These are phyloP conservation scores for Phaeosphaeria sp. DNA, from an alignment of 2,329 filamentous ascomycete species.

Conservation along the genomic window DNA sequence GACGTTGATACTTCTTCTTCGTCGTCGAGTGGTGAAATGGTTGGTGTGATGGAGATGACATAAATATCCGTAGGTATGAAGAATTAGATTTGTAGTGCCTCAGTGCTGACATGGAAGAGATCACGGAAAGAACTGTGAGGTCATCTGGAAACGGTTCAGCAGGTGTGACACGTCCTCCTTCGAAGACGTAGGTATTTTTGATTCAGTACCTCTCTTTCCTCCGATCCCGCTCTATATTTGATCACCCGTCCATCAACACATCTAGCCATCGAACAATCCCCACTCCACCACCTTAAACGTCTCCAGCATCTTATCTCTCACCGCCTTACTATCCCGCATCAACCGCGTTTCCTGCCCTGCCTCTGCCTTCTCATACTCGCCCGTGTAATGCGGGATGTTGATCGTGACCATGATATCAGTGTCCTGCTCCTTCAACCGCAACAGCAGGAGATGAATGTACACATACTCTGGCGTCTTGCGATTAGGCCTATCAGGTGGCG, in stretches of 20 bases:
- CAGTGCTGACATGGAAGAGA: no score
- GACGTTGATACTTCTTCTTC: neutral
- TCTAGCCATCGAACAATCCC: conserved; percentile 66
- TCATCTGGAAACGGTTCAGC: no score
- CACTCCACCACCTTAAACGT: conserved; percentile 82
- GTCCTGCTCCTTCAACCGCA: conserved; percentile 74
- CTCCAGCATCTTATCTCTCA: conserved; percentile 74
- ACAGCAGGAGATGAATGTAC: conserved; percentile 76
- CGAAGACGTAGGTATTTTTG: neutral
- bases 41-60: no score
- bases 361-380: conserved; percentile 74
- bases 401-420: conserved; percentile 87
- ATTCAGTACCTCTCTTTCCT: no score
- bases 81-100: no score
- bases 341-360: conserved; percentile 65
- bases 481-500: conserved; percentile 37
- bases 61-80: no score
- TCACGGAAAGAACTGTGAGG: no score
- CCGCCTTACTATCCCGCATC: conserved; percentile 65
- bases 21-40: neutral
- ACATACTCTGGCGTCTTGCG: conserved; percentile 63
- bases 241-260: neutral
- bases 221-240: neutral
- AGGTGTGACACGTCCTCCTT: neutral
- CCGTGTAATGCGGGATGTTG: conserved; percentile 83